A percentile compares a stretch with the other conserved stretches of the same genome.
phyloP scores from a whole-genome alignment of 768 basidiomycete species.

The Leccinellum albellum region DNA sequence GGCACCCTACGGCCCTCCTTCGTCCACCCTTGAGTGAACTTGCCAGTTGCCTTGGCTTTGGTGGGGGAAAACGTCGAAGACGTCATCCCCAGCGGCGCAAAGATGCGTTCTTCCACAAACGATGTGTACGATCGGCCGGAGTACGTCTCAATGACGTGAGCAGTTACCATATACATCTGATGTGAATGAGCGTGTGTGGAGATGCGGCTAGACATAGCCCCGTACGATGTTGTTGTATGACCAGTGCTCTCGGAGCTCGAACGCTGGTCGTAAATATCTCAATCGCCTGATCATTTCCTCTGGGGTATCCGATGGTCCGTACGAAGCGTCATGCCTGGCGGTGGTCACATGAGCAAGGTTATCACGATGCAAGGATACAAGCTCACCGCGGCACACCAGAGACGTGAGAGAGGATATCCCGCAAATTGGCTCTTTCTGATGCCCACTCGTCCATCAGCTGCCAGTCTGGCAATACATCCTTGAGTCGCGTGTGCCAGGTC shows the following conservation, averaged over 20 bases:
- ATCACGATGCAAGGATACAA: not conserved
- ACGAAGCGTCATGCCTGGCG: conserved; percentile 35
- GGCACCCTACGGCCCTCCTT: conserved; percentile 33
- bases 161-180: conserved; percentile 38
- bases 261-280: conserved; percentile 29
- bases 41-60: conserved; percentile 31
- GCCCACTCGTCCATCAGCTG: conserved; percentile 39
- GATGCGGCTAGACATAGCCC: not conserved
- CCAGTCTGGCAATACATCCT: conserved; percentile 41
- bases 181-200: too few species aligned
- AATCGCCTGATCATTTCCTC: conserved; percentile 24
- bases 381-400: conserved; percentile 38
- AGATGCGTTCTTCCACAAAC: conserved; percentile 44
- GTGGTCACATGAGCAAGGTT: not conserved
- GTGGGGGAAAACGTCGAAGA: conserved; percentile 36
- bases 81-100: conserved; percentile 39
- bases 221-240: conserved; percentile 38
- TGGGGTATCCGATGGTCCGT: conserved; percentile 26
- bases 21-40: conserved; percentile 34
- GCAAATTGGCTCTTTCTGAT: conserved; percentile 33
- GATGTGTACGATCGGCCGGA: conserved; percentile 32
- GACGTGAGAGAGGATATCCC: conserved; percentile 39
- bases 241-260: conserved; percentile 36
- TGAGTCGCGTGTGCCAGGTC: conserved; percentile 33
- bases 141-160: conserved; percentile 34